Conservation (phyloP, 805 yeast species). For the Yarrowia osloensis region DNA sequence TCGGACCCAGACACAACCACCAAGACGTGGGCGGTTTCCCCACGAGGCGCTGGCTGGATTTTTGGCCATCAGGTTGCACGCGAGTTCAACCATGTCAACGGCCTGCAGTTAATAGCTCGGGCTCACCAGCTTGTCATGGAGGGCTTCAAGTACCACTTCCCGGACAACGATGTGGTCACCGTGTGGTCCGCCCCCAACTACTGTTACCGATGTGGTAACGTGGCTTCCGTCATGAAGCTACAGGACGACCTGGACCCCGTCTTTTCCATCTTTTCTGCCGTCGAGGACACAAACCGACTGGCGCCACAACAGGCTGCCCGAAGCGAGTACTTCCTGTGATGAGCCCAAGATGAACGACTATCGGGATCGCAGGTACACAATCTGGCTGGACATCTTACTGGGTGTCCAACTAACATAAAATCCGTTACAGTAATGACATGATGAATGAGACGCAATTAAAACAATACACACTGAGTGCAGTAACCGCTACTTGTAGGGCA, state of each 20-base stretch:
- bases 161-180: conserved; percentile 93
- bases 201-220: conserved; percentile 97
- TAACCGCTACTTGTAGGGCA: too few relatives aligned
- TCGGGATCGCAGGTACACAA: conserved; percentile 16
- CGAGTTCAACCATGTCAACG: conserved; percentile 94
- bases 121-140: conserved; percentile 99
- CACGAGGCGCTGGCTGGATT: conserved; percentile 98
- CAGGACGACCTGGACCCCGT: conserved; percentile 84
- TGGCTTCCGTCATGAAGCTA: conserved; percentile 96
- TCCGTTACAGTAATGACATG: conserved; percentile 30
- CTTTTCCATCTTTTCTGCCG: conserved; percentile 93
- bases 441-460: conserved; percentile 20
- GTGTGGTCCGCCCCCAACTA: conserved; percentile 98
- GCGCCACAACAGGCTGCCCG: conserved; percentile 37
- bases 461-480: background rate
- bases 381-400: background rate
- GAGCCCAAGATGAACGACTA: too few relatives aligned
- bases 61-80: conserved; percentile 93
- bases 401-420: conserved; percentile 13
- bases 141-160: conserved; percentile 94
- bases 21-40: conserved; percentile 97
- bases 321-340: conserved; percentile 38
- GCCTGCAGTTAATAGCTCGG: conserved; percentile 82
- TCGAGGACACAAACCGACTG: conserved; percentile 43
- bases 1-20: conserved; percentile 92